These are phyloP conservation scores for Sarocladiaceae sp. DNA, from an alignment of 2,329 filamentous ascomycete species.

Conservation along the genomic window DNA sequence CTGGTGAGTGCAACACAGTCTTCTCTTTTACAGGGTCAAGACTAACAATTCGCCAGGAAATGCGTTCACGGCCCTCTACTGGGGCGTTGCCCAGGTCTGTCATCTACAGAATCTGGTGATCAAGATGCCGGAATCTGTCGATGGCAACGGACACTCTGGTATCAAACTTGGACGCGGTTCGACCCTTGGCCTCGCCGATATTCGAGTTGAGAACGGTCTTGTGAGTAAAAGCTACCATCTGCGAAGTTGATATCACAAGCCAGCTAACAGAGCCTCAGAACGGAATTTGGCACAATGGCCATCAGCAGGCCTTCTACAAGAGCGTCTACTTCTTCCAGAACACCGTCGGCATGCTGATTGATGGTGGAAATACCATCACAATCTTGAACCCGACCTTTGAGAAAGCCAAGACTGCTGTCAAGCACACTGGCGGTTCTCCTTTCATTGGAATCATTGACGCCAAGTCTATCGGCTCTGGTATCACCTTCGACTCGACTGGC, in stretches of 20 bases:
- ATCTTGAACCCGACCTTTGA: constrained; percentile 99
- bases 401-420: constrained; percentile 58
- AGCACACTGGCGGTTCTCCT: constrained; percentile 29
- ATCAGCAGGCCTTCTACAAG: constrained; percentile 38
- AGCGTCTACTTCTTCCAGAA: constrained; percentile 37
- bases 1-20: constrained; percentile 13
- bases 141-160: constrained; percentile 33
- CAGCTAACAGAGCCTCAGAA: constrained; percentile 19
- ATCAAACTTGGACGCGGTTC: constrained; percentile 34
- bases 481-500: constrained; percentile 29
- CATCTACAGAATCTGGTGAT: constrained; percentile 38
- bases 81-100: constrained; percentile 37
- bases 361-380: constrained; percentile 54
- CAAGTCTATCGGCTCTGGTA: constrained; percentile 34
- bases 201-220: constrained; percentile 32
- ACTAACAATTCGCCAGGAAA: constrained; percentile 13
- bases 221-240: constrained; percentile 2
- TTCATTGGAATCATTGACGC: constrained; percentile 35
- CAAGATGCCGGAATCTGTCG: constrained; percentile 28
- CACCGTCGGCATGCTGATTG: constrained; percentile 26
- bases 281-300: constrained; percentile 35
- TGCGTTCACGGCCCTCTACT: constrained; percentile 33
- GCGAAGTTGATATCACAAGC: not conserved
- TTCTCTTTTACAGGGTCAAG: not conserved
- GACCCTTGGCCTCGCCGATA: constrained; percentile 33